These are phyloP conservation scores for Beauveria australis DNA, from an alignment of 2,329 filamentous ascomycete species.

Conservation along the genomic window DNA sequence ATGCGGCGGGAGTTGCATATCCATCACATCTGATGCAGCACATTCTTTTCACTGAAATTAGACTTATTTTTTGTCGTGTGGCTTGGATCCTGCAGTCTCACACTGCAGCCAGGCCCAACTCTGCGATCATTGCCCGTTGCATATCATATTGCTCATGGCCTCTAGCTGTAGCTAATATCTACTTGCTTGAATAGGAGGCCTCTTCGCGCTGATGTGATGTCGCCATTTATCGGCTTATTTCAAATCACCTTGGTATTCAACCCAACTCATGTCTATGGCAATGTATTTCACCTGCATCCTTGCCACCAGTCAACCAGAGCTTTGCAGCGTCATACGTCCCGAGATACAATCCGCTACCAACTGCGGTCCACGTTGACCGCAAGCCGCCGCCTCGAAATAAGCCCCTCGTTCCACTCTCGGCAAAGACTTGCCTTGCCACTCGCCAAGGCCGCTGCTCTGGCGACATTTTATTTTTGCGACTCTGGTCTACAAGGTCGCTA, in stretches of 20 bases:
- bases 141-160: neutral
- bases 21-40: neutral
- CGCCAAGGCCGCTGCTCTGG: slow-evolving; percentile 38
- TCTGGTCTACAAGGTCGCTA: slow-evolving; percentile 18
- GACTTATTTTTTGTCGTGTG: neutral
- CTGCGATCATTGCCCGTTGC: neutral
- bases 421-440: slow-evolving; percentile 58
- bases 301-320: slow-evolving; percentile 43
- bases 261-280: too few species aligned
- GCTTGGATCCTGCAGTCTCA: neutral
- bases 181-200: neutral
- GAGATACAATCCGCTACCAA: slow-evolving; percentile 77
- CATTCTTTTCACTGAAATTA: neutral
- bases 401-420: slow-evolving; percentile 60
- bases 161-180: too few species aligned
- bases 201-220: neutral
- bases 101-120: neutral
- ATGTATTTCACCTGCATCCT: neutral
- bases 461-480: slow-evolving; percentile 16
- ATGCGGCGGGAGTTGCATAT: neutral
- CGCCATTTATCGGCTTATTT: neutral
- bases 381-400: slow-evolving; percentile 70
- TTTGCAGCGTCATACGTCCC: slow-evolving; percentile 79
- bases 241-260: neutral
- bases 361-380: slow-evolving; percentile 69